Base-by-base conservation (phyloP, 352 stramenopile species). In the Pythium dissimile region DNA sequence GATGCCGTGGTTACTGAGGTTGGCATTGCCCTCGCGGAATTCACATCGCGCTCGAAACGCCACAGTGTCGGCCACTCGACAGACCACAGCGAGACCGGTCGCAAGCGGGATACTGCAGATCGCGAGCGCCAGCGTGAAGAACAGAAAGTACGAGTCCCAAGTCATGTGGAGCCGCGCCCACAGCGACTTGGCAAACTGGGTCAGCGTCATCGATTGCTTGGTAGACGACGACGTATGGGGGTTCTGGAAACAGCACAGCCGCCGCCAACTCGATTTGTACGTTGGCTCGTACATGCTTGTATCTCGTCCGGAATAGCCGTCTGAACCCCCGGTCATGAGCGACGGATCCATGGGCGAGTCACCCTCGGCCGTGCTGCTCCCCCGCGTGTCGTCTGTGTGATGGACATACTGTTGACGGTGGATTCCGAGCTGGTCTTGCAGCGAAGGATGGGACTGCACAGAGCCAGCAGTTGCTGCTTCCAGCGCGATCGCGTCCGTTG, bases 101-200 rank as follows among this genome's bases (percentile, higher is more conserved):
- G 74, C 74, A 18, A 88, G 20, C 0, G 64, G 65, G 10, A 92
- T 74, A 46, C 69, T 75, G 5, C 82, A 46, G 15, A 89, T 47
- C 5, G 75, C 73, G 42, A 89, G 44, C 2, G 75, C 38, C 20
- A 92, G 69, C 12, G 75, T 84, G 13, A 72, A 60, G 30, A 81
- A 75, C 1, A 90, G 46, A n/a, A 77, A 81, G 28, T 81, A 71
- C n/a, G 80, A 88, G 48, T 92, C 76, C 82, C 82, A 92, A 51
- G 84, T 86, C n/a, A 72, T 69, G 38, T 77, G 56, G 46, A 89
- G 65, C 9, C 82, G 78, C 42, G 28, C 67, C 72, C 73, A 89
- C 5, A 89, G 60, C 37, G 75, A 73, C 26, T 61, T 44, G 8
- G 78, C 20, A 34, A 69, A 69, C 20, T 62, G 52, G n/a, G 24